Evolutionary conservation across 1,284 basidiomycete genomes (phyloP).

Genomic region (Leccinum pallidistipes): DNA sequence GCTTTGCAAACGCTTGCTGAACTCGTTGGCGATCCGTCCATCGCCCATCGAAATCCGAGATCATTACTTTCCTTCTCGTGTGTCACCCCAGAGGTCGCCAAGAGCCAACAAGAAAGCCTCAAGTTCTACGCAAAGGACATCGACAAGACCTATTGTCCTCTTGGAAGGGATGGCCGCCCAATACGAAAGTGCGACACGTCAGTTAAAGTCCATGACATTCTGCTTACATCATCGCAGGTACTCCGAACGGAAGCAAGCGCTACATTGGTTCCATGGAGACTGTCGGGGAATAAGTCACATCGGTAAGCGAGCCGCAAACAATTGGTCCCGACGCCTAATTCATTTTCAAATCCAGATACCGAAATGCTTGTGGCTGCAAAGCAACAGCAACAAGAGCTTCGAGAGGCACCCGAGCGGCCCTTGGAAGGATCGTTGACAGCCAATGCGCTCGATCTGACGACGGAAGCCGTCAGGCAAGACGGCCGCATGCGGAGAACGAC

Average conservation of each 20-base stretch:
- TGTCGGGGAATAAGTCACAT: slow-evolving; percentile 56
- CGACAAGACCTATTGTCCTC: slow-evolving; percentile 54
- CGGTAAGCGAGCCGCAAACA: slow-evolving; percentile 36
- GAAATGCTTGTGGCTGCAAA: slow-evolving; percentile 20
- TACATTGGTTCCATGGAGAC: slow-evolving; percentile 69
- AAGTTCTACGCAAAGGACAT: slow-evolving; percentile 47
- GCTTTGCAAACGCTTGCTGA: slow-evolving; percentile 56
- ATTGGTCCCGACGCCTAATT: neutral
- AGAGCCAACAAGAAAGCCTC: slow-evolving; percentile 52
- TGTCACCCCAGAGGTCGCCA: slow-evolving; percentile 49
- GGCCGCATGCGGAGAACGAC: slow-evolving; percentile 43
- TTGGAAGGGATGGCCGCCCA: slow-evolving; percentile 56
- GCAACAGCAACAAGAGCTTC: slow-evolving; percentile 19
- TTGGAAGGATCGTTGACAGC: slow-evolving; percentile 27
- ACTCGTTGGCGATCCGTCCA: slow-evolving; percentile 47
- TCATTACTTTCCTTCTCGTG: slow-evolving; percentile 71
- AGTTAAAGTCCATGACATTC: neutral
- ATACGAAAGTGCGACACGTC: slow-evolving; percentile 51
- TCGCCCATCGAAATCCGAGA: slow-evolving; percentile 52
- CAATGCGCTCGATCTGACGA: slow-evolving; percentile 37
- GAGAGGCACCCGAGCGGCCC: slow-evolving; percentile 29
- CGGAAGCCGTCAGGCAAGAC: slow-evolving; percentile 40
- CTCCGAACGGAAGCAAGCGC: slow-evolving; percentile 51
- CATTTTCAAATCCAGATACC: slow-evolving; percentile 20
- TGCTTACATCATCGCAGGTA: slow-evolving; percentile 35